Evolutionary conservation across 2,329 filamentous ascomycete genomes (phyloP).

Genomic region (Aspergillus quadrilineatus): DNA sequence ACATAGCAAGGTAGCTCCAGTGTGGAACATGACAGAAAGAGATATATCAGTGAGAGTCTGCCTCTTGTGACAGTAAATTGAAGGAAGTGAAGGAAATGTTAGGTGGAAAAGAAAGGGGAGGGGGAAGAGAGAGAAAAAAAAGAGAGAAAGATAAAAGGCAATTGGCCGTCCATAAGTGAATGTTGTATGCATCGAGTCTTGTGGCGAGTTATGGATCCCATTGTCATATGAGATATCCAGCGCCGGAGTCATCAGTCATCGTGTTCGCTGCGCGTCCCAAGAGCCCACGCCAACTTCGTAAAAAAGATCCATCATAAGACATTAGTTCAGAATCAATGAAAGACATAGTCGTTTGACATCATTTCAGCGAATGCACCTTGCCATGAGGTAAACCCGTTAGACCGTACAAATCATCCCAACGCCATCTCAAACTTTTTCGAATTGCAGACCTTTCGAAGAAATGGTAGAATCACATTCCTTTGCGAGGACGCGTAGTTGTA

Average conservation of each 20-base stretch:
- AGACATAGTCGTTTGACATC: conserved; percentile 6
- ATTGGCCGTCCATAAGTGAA: conserved; percentile 4
- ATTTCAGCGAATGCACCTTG: conserved; percentile 7
- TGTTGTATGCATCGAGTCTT: conserved; percentile 12
- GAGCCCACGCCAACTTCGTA: conserved; percentile 3
- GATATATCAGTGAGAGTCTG: neutral
- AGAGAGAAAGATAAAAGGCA: neutral
- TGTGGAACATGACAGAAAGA: neutral
- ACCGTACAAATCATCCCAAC: conserved; percentile 15
- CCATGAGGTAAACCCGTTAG: conserved; percentile 5
- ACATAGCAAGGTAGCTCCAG: neutral
- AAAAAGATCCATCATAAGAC: conserved; percentile 10
- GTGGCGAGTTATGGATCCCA: conserved; percentile 12
- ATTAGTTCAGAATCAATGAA: conserved; percentile 8
- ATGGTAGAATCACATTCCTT: conserved; percentile 16
- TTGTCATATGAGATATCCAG: conserved; percentile 6
- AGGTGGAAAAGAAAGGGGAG: neutral
- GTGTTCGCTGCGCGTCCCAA: neutral
- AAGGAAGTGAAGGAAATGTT: neutral
- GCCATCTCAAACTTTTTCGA: conserved; percentile 11
- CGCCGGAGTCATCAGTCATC: conserved; percentile 13
- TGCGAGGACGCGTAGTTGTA: conserved; percentile 18
- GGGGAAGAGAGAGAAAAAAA: neutral
- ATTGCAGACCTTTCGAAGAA: conserved; percentile 9
- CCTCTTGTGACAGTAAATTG: neutral